Evolutionary conservation across 1,139 yeast species (phyloP).

Genomic region (Yamadazyma trypodendri): DNA sequence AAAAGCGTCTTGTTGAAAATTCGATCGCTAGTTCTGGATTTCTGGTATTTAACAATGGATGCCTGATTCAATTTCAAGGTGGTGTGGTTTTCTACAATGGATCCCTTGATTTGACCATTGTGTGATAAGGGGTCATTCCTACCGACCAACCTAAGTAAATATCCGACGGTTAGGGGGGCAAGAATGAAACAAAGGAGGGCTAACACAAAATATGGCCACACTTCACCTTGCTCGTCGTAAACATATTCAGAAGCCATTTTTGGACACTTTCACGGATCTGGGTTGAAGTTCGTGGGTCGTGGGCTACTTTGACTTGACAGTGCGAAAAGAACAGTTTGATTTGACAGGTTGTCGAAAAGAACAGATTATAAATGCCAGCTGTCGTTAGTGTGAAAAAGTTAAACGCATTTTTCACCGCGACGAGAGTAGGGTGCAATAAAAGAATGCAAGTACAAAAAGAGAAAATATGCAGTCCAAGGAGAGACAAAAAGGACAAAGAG

Average conservation of each 20-base stretch:
- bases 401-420: not conserved
- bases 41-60: conserved; percentile 42
- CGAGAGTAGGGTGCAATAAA: not conserved
- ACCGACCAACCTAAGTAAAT: conserved; percentile 29
- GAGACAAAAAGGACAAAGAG: no score
- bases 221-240: conserved; percentile 89
- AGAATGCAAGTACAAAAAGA: not conserved
- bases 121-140: conserved; percentile 22
- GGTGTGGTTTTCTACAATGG: conserved; percentile 28
- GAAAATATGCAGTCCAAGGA: no score
- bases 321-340: no score
- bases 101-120: conserved; percentile 30
- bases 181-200: conserved; percentile 64
- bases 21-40: conserved; percentile 34
- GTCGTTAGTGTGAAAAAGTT: not conserved
- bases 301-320: no score
- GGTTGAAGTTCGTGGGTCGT: no score
- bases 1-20: conserved; percentile 47
- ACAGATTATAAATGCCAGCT: not conserved
- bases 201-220: conserved; percentile 92
- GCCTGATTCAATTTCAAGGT: conserved; percentile 33
- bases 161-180: conserved; percentile 64
- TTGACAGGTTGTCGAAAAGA: no score
- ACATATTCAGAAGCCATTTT: conserved; percentile 47
- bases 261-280: not conserved